Conservation (phyloP, 805 yeast species). For the Candida patagonica region DNA sequence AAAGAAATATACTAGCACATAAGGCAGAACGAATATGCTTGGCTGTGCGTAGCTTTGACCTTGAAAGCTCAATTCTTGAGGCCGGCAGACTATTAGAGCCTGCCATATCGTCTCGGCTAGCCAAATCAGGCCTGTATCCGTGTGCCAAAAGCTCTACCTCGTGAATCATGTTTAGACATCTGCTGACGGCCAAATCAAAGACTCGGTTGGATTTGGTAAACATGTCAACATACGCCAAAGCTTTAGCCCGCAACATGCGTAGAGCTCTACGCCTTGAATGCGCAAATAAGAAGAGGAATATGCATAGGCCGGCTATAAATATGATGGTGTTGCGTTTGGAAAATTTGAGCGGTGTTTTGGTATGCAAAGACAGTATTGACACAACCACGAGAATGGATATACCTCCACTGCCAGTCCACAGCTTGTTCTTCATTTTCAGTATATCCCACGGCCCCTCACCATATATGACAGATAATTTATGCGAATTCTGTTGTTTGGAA, state of each 20-base stretch:
- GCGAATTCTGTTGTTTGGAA: neutral
- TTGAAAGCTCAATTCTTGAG: constrained; percentile 4
- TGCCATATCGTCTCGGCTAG: constrained; percentile 1
- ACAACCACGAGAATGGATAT: constrained; percentile 28
- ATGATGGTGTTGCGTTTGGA: neutral
- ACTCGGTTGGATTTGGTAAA: constrained; percentile 19
- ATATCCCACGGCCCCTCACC: constrained; percentile 16
- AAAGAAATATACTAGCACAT: constrained; percentile 24
- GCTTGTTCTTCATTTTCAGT: constrained; percentile 9
- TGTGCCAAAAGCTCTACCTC: constrained; percentile 24
- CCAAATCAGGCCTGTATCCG: constrained; percentile 18
- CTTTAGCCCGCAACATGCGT: constrained; percentile 23
- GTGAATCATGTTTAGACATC: constrained; percentile 22
- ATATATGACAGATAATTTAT: constrained; percentile 15
- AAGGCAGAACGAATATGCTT: constrained; percentile 28
- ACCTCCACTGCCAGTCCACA: constrained; percentile 28
- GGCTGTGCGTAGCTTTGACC: constrained; percentile 14
- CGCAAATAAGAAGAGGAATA: constrained; percentile 24
- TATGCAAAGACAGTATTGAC: constrained; percentile 25
- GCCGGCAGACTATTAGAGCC: constrained; percentile 5
- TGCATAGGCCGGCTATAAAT: constrained; percentile 21
- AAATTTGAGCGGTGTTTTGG: constrained; percentile 3
- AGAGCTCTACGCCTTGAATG: constrained; percentile 26
- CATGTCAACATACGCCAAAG: constrained; percentile 19
- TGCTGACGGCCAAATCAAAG: constrained; percentile 23